Conservation (phyloP, 2,329 filamentous ascomycete genomes). For the Aspergillus ochraceoroseus region DNA sequence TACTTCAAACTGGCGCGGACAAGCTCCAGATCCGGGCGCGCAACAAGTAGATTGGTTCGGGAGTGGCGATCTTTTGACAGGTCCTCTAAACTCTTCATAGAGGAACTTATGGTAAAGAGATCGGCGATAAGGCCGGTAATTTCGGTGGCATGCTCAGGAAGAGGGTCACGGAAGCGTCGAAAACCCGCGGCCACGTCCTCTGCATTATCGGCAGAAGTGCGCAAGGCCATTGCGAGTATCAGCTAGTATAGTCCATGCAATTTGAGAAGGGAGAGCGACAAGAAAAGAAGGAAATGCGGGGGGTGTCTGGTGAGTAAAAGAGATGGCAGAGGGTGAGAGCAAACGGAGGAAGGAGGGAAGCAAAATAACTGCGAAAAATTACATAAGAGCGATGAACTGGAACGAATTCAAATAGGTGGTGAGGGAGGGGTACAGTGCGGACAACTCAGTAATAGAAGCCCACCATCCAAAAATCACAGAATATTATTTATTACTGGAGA, state of each 20-base stretch:
- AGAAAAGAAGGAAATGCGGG: neutral
- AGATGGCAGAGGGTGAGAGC: neutral
- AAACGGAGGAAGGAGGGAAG: neutral
- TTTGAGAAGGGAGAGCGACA: constrained; percentile 1
- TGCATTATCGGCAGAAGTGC: constrained; percentile 45
- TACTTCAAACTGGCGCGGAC: constrained; percentile 47
- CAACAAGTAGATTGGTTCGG: constrained; percentile 36
- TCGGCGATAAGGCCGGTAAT: constrained; percentile 53
- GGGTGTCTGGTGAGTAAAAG: neutral
- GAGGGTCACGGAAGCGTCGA: constrained; percentile 46
- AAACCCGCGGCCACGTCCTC: constrained; percentile 53
- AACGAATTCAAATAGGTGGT: no score
- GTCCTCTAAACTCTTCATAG: constrained; percentile 47
- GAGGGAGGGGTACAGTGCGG: constrained; percentile 17
- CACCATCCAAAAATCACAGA: constrained; percentile 13
- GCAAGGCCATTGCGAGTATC: constrained; percentile 38
- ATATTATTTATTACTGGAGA: constrained; percentile 12
- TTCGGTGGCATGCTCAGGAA: constrained; percentile 49
- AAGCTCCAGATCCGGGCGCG: constrained; percentile 47
- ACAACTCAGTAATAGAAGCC: constrained; percentile 20
- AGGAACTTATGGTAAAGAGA: constrained; percentile 52
- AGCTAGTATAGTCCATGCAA: constrained; percentile 15
- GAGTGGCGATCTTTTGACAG: constrained; percentile 41
- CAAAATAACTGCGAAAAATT: constrained; percentile 2
- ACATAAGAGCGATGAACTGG: no score